These are phyloP conservation scores for Thelonectria discophora DNA, from an alignment of 2,329 filamentous ascomycete genomes.

Conservation along the genomic window DNA sequence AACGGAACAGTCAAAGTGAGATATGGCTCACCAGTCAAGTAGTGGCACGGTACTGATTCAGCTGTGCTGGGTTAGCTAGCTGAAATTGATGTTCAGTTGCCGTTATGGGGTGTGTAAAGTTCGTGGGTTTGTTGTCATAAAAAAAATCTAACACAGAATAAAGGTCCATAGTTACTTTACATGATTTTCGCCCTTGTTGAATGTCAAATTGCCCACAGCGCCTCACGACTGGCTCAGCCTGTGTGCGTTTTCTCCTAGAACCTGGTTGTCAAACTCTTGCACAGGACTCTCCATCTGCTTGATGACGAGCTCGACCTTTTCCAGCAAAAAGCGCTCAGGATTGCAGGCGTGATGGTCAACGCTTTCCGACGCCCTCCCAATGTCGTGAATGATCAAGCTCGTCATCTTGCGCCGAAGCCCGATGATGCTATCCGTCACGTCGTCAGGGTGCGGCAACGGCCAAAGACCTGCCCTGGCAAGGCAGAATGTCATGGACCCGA, in stretches of 20 bases:
- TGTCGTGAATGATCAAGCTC: constrained; percentile 42
- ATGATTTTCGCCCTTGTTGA: no score
- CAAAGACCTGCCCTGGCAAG: constrained; percentile 45
- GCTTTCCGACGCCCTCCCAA: constrained; percentile 28
- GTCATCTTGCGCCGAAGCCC: constrained; percentile 36
- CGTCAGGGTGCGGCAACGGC: constrained; percentile 42
- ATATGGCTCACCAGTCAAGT: no score
- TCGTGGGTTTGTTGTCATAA: no score
- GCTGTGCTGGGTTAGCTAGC: no score
- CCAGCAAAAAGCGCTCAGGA: constrained; percentile 30
- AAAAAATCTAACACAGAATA: no score
- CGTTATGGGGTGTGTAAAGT: no score
- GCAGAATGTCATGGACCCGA: constrained; percentile 48
- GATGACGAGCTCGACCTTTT: constrained; percentile 33
- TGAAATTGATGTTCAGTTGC: no score
- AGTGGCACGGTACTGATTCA: no score
- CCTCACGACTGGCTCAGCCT: constrained; percentile 1
- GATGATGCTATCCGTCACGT: constrained; percentile 39
- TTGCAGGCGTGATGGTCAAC: constrained; percentile 38
- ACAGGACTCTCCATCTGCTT: constrained; percentile 28
- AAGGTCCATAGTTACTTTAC: no score
- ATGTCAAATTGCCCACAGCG: no score
- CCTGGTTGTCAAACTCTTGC: constrained; percentile 14
- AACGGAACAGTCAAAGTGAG: no score
- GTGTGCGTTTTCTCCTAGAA: constrained; percentile 21